Percentiles rank a stretch among this genome's conserved stretches.
Evolutionary conservation across 306 rosid genomes (phyloP).

Genomic region (Sophora flavescens): DNA sequence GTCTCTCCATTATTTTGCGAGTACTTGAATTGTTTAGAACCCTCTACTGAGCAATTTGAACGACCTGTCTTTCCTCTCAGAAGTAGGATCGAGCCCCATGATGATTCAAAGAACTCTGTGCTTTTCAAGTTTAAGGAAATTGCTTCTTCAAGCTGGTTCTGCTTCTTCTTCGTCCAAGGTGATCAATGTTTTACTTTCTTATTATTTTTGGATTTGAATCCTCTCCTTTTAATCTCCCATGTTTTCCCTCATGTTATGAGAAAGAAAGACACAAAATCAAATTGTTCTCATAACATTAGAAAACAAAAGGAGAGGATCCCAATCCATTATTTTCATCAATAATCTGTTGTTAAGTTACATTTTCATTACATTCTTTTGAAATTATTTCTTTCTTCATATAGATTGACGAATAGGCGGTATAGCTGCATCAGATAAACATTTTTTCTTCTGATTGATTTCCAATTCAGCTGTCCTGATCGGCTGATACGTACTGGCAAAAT

Average conservation of each 20-base stretch:
- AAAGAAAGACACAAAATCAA: too few relatives aligned
- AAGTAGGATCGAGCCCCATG: slow-evolving; percentile 36
- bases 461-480: neutral
- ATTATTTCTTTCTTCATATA: neutral
- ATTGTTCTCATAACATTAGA: too few relatives aligned
- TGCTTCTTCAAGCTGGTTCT: slow-evolving; percentile 36
- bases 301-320: too few relatives aligned
- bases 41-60: neutral
- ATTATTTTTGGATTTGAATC: too few relatives aligned
- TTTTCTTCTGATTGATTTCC: neutral
- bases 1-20: neutral
- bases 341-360: neutral
- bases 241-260: too few relatives aligned
- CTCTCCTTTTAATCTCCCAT: too few relatives aligned
- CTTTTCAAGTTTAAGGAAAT: slow-evolving; percentile 29
- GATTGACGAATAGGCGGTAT: neutral
- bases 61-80: neutral
- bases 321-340: neutral
- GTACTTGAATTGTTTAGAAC: neutral
- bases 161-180: slow-evolving; percentile 54
- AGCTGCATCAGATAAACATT: neutral
- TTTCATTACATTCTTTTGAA: neutral
- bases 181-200: neutral
- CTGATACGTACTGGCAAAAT: neutral
- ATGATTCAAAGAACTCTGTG: slow-evolving; percentile 52